phyloP scores from a whole-genome alignment of 73 alveolate genomes.

The Halteria grandinella region DNA sequence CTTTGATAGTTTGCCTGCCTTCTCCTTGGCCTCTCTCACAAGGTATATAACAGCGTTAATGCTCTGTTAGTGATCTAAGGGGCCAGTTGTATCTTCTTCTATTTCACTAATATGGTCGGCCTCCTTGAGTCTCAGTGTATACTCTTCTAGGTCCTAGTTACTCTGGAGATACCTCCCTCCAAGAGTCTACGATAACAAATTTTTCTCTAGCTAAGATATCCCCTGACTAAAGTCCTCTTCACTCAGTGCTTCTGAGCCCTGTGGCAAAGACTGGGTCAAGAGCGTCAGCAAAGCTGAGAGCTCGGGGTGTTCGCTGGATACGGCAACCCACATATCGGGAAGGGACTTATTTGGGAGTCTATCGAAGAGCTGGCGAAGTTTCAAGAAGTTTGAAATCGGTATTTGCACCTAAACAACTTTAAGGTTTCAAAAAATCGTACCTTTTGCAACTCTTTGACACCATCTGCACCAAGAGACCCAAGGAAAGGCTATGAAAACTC shows the following conservation, averaged over 20 bases:
- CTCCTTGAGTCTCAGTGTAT: conserved; percentile 19
- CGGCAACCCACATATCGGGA: conserved; percentile 17
- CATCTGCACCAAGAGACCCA: neutral
- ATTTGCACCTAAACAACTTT: conserved; percentile 15
- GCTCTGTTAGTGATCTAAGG: conserved; percentile 3
- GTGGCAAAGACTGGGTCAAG: neutral
- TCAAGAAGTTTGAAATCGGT: neutral
- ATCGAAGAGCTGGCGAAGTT: neutral
- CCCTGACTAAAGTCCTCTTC: conserved; percentile 17
- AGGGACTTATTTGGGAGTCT: neutral
- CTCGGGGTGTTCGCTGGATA: neutral
- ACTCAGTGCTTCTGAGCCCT: neutral
- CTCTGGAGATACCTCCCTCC: conserved; percentile 16
- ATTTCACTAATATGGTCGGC: neutral
- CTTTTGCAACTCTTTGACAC: neutral
- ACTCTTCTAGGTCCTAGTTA: conserved; percentile 24
- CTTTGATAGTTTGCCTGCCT: neutral
- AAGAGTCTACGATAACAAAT: neutral
- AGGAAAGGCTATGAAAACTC: conserved; percentile 19
- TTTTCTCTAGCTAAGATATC: conserved; percentile 8
- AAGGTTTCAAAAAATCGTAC: neutral
- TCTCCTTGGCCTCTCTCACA: neutral
- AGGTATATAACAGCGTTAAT: conserved; percentile 11
- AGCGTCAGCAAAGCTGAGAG: neutral
- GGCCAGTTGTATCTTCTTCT: neutral